A percentile compares a stretch with the other conserved stretches of the same genome.
Evolutionary conservation across 768 basidiomycete species (phyloP).

Genomic region (Gloeostereum incarnatum): DNA sequence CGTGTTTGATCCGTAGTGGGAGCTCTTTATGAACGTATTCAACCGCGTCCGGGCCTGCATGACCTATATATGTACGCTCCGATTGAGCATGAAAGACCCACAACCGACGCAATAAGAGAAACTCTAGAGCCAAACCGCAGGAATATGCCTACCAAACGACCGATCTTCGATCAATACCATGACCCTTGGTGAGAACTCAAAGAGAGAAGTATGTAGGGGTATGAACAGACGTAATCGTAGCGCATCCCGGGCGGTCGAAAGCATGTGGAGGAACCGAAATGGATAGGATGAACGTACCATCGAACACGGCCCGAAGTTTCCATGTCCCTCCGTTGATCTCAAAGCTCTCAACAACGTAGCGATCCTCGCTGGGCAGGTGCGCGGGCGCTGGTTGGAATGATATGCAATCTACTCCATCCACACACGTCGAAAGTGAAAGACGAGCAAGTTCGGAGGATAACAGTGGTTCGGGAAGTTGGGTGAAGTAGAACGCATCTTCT

Average conservation of each 20-base stretch:
- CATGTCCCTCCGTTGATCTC: constrained; percentile 25
- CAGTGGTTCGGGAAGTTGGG: constrained; percentile 29
- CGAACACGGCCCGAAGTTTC: constrained; percentile 37
- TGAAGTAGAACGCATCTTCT: too few species aligned
- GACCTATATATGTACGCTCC: constrained; percentile 24
- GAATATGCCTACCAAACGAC: too few species aligned
- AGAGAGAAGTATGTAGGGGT: too few species aligned
- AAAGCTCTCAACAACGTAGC: constrained; percentile 32
- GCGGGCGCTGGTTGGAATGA: constrained; percentile 38
- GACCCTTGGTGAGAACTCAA: too few species aligned
- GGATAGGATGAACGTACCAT: constrained; percentile 23
- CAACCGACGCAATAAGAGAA: too few species aligned
- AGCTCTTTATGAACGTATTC: constrained; percentile 25
- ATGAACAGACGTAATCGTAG: too few species aligned
- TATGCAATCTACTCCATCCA: constrained; percentile 23
- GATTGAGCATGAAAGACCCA: too few species aligned
- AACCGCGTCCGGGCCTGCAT: constrained; percentile 38
- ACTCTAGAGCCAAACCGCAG: too few species aligned
- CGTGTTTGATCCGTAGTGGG: constrained; percentile 20
- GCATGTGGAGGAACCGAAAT: not conserved
- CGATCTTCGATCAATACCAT: too few species aligned
- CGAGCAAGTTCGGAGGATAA: constrained; percentile 30
- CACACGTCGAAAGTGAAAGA: constrained; percentile 20
- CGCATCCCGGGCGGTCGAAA: too few species aligned
- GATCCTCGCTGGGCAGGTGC: constrained; percentile 35